Evolutionary conservation across 768 basidiomycete genomes (phyloP), one percentile per base, ranked within the genome.

Genomic region (Kwoniella bestiolae): DNA sequence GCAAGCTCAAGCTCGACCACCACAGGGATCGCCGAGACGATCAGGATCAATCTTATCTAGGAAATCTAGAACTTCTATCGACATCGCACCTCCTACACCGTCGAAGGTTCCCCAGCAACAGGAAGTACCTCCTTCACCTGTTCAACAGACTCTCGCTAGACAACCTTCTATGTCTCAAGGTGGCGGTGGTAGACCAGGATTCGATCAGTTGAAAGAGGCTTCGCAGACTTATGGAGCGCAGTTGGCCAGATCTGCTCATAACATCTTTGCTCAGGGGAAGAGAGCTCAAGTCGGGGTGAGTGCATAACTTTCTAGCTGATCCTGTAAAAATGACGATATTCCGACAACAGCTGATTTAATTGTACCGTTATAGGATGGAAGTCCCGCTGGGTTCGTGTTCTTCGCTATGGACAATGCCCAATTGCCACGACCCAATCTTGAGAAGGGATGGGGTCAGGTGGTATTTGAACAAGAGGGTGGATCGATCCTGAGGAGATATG

Each of bases 141-240:
- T 52, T 8, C 62, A 56, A 56, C 34, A 6, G 23, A 47, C 62
- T 3, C 56, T 47, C 71, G 76, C 23, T 69, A 75, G 64, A 53
- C 67, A 68, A 56, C 50, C 51, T 12, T 56, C 49, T 49, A 70
- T 62, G 38, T 60, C 46, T 18, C 57, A 60, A 62, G 73, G 58
- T 65, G 64, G 41, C 14, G 61, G 52, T 61, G 60, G 49, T 29
- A 34, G 73, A 69, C 74, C 79, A n/a, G 71, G 67, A 21, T 77
- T 86, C 0, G 91, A 91, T 45, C 89, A 91, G 14, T 82, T 96
- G 55, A 86, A 87, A 68, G 83, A 84, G 1, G 80, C 91, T 4
- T 89, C 89, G 86, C 86, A 86, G 4, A 86, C 87, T 29, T 87
- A 91, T 1, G 94, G 94, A 11, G 86, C 88, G 3, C 87, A 87